Conservation (phyloP, 2,329 filamentous ascomycete genomes). For the Diplodia corticola region DNA sequence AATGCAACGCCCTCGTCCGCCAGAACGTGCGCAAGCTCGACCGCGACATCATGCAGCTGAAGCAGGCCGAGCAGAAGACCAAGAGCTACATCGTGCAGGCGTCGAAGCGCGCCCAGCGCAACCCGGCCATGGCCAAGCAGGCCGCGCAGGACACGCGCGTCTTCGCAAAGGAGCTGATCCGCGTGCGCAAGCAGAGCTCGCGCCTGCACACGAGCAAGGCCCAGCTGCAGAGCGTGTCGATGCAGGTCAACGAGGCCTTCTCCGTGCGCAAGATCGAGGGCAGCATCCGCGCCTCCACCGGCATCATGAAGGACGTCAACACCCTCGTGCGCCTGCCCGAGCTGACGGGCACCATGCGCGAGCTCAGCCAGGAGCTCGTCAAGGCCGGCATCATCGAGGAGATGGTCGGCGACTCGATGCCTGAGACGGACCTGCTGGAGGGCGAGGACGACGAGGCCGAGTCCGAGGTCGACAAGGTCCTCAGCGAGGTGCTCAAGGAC, state of each 20-base stretch:
- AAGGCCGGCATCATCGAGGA: conserved; percentile 97
- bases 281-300: conserved; percentile 79
- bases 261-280: conserved; percentile 94
- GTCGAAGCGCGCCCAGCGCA: conserved; percentile 76
- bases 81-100: conserved; percentile 82
- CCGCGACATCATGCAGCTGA: conserved; percentile 81
- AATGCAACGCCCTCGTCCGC: conserved; percentile 90
- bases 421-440: conserved; percentile 66
- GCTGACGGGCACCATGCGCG: conserved; percentile 84
- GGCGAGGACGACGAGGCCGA: conserved; percentile 71
- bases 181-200: conserved; percentile 71
- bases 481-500: conserved; percentile 87
- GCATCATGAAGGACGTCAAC: conserved; percentile 98
- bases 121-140: conserved; percentile 75
- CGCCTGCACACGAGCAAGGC: conserved; percentile 85
- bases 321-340: conserved; percentile 79
- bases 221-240: conserved; percentile 87
- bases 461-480: conserved; percentile 83
- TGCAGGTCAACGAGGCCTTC: conserved; percentile 98
- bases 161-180: conserved; percentile 85
- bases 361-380: conserved; percentile 82
- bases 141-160: conserved; percentile 80
- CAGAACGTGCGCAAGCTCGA: conserved; percentile 91
- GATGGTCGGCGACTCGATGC: conserved; percentile 85
- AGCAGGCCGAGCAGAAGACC: conserved; percentile 70